Base-by-base conservation (phyloP, 805 yeast species). In the Metschnikowia aberdeeniae region DNA sequence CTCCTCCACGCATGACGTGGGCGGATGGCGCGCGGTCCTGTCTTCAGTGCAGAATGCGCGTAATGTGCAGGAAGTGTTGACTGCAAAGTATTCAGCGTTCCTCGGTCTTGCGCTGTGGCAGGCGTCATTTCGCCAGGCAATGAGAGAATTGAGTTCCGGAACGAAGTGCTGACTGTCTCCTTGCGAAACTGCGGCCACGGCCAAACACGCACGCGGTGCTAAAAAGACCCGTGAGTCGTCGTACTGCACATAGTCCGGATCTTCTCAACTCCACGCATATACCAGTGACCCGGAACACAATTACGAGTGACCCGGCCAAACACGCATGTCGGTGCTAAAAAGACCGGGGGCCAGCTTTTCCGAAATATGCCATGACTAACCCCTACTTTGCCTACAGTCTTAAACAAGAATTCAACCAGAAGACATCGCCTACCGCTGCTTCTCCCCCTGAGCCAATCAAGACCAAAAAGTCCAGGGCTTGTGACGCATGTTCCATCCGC, bases 401-500 rank as follows among this genome's bases (percentile, higher is more conserved):
- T 36, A 38, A 30, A 24, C 28, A 39, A 13, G 53, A 42, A 22
- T 50, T 19, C 34, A 33, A 35, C 29, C 33, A 38, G 8, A 36
- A 33, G 22, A 26, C 19, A 22, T 27, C 30, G 14, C 41, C 36
- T 10, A 36, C 44, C 14, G 32, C 36, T 6, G 6, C 36, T 7
- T 43, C 43, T 17, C 28, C 24, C 22, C 24, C 29, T 4, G 51
- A 51, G 40, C 39, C 39, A 13, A 35, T 17, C 24, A 30, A n/a
- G 24, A 8, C 28, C 17, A 59, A 61, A 47, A 61, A 60, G 37
- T 56, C 60, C 7, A 50, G 73, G 30, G 75, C 75, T 7, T 70
- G 75, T 46, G 75, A 70, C 47, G 72, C 69, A 9, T 70, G 75
- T 58, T 71, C 73, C 17, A 58, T 65, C 13, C 51, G 74, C 27